phyloP scores from a whole-genome alignment of 2,329 filamentous ascomycete species.

The Colletotrichum karsti region DNA sequence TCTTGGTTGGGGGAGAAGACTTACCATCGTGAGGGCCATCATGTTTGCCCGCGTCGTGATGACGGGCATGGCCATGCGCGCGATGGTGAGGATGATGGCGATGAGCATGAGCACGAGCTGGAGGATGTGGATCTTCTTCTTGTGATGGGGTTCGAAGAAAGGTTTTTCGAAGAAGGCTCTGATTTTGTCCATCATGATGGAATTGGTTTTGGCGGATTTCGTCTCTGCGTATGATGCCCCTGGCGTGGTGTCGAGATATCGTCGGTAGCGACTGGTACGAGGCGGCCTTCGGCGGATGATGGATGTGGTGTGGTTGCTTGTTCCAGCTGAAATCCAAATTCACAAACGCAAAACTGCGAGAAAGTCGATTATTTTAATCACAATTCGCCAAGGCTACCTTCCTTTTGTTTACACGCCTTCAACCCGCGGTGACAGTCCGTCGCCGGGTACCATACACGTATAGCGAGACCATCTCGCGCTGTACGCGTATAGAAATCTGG shows the following conservation, averaged over 20 bases:
- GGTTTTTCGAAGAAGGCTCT: neutral
- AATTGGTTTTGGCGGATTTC: rapidly evolving
- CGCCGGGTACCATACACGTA: neutral
- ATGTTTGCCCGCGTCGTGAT: constrained; percentile 17
- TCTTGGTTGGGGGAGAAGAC: neutral
- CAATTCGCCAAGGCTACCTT: neutral
- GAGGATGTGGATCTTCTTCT: constrained; percentile 20
- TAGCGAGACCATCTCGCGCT: neutral
- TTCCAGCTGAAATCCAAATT: neutral
- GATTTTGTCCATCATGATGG: constrained; percentile 12
- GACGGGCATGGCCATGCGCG: constrained; percentile 9
- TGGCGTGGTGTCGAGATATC: neutral
- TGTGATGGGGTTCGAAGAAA: constrained; percentile 23
- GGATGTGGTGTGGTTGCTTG: rapidly evolving
- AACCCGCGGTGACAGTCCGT: neutral
- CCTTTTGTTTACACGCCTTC: neutral
- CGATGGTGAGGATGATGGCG: constrained; percentile 18
- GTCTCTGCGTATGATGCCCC: neutral
- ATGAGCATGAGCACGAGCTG: constrained; percentile 6
- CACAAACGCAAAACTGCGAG: neutral
- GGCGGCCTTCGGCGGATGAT: rapidly evolving
- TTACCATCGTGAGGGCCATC: constrained; percentile 28
- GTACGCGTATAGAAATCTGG: constrained; percentile 4
- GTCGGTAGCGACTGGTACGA: too few relatives aligned
- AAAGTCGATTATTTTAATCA: neutral